Evolutionary conservation across 306 rosid genomes (phyloP), one percentile per base, ranked within the genome.

Genomic region (Astragalus glycyphyllos): DNA sequence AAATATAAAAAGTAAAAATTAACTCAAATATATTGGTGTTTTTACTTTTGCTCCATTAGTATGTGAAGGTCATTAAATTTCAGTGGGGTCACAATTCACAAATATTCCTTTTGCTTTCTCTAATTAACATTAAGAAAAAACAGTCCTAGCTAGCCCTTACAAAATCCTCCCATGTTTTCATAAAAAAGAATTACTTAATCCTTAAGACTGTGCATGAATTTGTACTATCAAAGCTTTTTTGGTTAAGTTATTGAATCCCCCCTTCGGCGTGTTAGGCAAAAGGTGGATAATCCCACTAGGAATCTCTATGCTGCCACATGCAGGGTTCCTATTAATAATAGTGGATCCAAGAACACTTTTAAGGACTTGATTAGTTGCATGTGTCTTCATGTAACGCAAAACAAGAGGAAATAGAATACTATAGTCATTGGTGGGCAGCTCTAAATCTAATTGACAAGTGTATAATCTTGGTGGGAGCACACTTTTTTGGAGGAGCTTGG

Each of bases 141-240:
- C 0, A 35, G 40, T 35, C 8, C 40, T 35, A 34, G 38, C 38
- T 6, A 6, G 38, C 38, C 38, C 5, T 34, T 34, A 6, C 38
- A 2, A 34, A 34, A 4, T 6, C 8, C 42, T 9, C 42, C 42
- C 10, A 29, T 17, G 58, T 62, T 12, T 16, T 56, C 31, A 58
- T 32, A 55, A 54, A 47, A 58, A 58, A 53, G 14, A 73, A 8
- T 63, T 77, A 57, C 86, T 84, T 78, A 75, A 42, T 12, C 62
- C 55, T 23, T 81, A 84, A 81, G 88, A 45, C 51, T 62, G 3
- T 67, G 58, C 48, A 38, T 68, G 60, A 56, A 48, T 13, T 7
- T 54, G 75, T 15, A 10, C 3, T 0, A 17, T 17, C 3, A 1
- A 40, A 37, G 4, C 11, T 7, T 17, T 11, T 62, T 79, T 73